Evolutionary conservation across 306 rosid genomes (phyloP), one percentile per base, ranked within the genome.

Genomic region (Erythrophleum fordii): DNA sequence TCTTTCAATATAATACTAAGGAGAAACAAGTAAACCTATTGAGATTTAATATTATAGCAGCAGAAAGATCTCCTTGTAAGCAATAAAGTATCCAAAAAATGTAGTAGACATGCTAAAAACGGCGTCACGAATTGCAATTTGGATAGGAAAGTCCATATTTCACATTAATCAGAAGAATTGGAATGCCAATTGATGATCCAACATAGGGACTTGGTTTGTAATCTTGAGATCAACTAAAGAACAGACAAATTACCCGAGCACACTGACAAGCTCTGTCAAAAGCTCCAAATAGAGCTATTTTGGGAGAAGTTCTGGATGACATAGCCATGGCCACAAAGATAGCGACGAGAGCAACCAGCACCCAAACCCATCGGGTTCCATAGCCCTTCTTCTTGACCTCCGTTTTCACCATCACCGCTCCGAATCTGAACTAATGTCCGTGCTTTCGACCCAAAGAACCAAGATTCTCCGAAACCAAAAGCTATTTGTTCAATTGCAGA

Each of bases 241-340:
- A 66, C 8, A 11, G 37, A 56, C 56, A 41, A 84, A 76, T 59
- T 83, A 95, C 98, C 91, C 81, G 80, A 62, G 91, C 78, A 86
- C 98, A 95, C 9, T 13, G 88, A 46, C 98, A 93, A 31, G 93
- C 88, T 87, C 84, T 86, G 4, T 77, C 84, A 26, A 85, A 83
- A 12, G 79, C 85, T 52, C 97, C 92, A 70, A 80, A 87, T 2
- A 87, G 88, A 61, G 92, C 79, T 52, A 84, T 81, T 34, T 39
- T 72, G 3, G 92, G 80, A 49, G 88, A 83, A 56, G 89, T 75
- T 31, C 41, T 76, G 29, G 85, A 84, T 75, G 97, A 84, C 89
- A 95, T 18, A 9, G 87, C 87, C 59, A 90, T 72, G 26, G 97
- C 98, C 69, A 89, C 59, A 69, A 91, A 84, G 8, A 89, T 48